phyloP scores from a whole-genome alignment of 176 grass and related monocot genomes.

The Olyra latifolia region DNA sequence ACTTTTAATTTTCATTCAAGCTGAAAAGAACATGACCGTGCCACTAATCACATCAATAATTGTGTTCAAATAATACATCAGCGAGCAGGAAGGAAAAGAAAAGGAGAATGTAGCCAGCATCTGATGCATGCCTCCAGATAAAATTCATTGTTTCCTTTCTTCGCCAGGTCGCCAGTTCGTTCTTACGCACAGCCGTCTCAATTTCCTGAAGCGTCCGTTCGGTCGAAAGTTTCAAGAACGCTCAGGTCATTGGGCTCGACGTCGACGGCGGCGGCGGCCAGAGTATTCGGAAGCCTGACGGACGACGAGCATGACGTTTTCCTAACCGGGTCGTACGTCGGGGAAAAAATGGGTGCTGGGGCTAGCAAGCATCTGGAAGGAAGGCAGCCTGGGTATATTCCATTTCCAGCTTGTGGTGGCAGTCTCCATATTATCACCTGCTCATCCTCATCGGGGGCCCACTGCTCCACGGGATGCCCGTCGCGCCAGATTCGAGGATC shows the following conservation, averaged over 20 bases:
- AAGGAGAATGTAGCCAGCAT: background rate
- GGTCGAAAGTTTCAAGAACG: background rate
- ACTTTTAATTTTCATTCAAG: no score
- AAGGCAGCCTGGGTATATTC: background rate
- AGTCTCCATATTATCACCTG: background rate
- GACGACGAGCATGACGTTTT: background rate
- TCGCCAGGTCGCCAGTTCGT: background rate
- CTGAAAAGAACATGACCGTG: no score
- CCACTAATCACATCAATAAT: background rate
- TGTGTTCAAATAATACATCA: background rate
- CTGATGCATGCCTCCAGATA: background rate
- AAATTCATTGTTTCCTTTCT: background rate
- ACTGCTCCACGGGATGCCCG: conserved; percentile 12
- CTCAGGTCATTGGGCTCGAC: background rate
- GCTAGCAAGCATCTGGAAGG: conserved; percentile 22
- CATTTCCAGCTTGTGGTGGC: background rate
- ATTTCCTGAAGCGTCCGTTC: background rate
- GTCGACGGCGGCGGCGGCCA: background rate
- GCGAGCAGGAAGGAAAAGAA: no score
- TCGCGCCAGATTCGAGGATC: background rate
- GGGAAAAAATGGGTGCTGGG: no score
- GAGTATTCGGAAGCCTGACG: background rate
- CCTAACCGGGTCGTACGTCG: background rate
- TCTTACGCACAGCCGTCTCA: background rate
- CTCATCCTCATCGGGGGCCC: background rate